Evolutionary conservation across 1,284 basidiomycete species (phyloP), one percentile per base, ranked within the genome.

Genomic region (Malassezia cuniculi): DNA sequence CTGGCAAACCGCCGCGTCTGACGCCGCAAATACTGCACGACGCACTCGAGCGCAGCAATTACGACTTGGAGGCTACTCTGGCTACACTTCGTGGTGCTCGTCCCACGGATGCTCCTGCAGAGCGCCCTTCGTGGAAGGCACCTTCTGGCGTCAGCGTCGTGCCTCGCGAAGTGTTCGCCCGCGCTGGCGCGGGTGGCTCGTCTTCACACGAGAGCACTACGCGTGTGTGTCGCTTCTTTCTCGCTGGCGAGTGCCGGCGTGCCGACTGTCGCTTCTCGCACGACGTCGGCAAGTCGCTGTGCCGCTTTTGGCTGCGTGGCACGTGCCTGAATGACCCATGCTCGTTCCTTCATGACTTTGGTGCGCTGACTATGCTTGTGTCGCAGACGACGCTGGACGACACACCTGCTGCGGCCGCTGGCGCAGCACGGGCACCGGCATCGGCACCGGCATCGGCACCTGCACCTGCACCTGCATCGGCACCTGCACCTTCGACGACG

Each of bases 261-360:
- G 83, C 85, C 35, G 90, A 99, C 70, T 97, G 93, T 71, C 79
- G 89, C 45, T 99, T 95, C 72, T 69, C 65, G 21, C 70, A 71
- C 40, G 69, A 71, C 27, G 52, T 70, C 10, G 61, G 64, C 36
- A 65, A 66, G 27, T 89, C 89, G 1, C 70, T 94, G 16, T 95
- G 86, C 69, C 82, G 90, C 22, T 97, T 95, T 72, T 99, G 90
- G 90, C 75, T 99, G 27, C 77, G 87, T 34, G 90, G 90, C 4
- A 87, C 86, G 81, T 58, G 65, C 48, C 47, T 59, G 2, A 55
- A 55, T 28, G 57, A 63, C 25, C 60, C 60, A 5, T 65, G 66
- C 49, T 50, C 53, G 14, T 65, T 68, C 34, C 31, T 66, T 47
- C 63, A 66, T 33, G 58, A 65, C 36, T 55, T 53, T 17, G 64